These are phyloP conservation scores for Phytophthora syringae DNA, from an alignment of 352 stramenopile species.

Conservation along the genomic window DNA sequence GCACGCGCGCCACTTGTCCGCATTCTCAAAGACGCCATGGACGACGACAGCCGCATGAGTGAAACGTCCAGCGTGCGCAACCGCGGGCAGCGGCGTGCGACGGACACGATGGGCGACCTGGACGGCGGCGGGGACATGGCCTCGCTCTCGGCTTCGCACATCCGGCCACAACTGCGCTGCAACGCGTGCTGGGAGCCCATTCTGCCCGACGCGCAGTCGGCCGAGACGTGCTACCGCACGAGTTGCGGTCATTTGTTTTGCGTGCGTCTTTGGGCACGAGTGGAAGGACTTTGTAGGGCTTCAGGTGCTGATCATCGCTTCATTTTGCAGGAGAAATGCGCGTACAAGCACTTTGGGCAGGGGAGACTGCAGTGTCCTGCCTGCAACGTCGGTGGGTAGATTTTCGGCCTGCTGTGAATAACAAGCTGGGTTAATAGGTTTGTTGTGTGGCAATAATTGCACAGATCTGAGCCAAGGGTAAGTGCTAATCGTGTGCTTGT, in stretches of 20 bases:
- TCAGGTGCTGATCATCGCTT: not conserved
- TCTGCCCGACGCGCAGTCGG: constrained; percentile 62
- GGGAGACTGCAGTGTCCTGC: constrained; percentile 69
- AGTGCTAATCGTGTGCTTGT: not conserved
- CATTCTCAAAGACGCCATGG: constrained; percentile 44
- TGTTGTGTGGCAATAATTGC: not conserved
- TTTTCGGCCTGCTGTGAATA: not conserved
- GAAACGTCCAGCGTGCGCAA: constrained; percentile 73
- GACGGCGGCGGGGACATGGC: constrained; percentile 39
- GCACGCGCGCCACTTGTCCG: constrained; percentile 2
- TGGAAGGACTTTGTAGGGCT: not conserved
- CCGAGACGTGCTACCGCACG: constrained; percentile 82
- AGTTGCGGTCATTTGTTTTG: constrained; percentile 83
- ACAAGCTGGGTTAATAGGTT: not conserved
- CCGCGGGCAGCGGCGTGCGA: constrained; percentile 35
- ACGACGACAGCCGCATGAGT: constrained; percentile 74
- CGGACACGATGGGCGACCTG: constrained; percentile 51
- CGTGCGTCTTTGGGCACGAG: constrained; percentile 16
- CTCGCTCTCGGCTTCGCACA: constrained; percentile 23
- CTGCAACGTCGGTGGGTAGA: constrained; percentile 52
- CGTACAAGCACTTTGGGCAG: constrained; percentile 82
- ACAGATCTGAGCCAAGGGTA: constrained; percentile 67
- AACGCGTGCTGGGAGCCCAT: constrained; percentile 83
- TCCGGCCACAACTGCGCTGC: constrained; percentile 73
- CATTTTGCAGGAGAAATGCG: constrained; percentile 77